A percentile compares a stretch with the other conserved stretches of the same genome.
Evolutionary conservation across 2,329 filamentous ascomycete genomes (phyloP).

Genomic region (Fusarium tupiense): DNA sequence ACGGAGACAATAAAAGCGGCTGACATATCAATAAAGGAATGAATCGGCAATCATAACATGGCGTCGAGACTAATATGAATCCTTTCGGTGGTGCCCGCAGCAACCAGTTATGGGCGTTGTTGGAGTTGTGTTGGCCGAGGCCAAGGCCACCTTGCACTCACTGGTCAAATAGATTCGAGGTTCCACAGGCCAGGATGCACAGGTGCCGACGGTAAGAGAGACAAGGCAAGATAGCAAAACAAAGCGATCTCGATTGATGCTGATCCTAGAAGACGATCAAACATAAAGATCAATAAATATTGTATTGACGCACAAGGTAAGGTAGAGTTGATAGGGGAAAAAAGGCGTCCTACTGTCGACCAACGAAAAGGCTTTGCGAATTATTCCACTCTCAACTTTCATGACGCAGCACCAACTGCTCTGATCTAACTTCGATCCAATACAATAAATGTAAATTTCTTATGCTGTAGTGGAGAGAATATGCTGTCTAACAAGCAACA

Average conservation of each 20-base stretch:
- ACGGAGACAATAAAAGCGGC: constrained; percentile 48
- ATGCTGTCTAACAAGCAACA: neutral
- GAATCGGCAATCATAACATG: constrained; percentile 18
- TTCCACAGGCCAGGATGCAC: constrained; percentile 27
- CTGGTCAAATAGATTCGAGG: constrained; percentile 8
- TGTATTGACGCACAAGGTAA: neutral
- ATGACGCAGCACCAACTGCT: neutral
- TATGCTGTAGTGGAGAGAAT: neutral
- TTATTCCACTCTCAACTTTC: constrained; percentile 25
- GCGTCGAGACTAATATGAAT: constrained; percentile 11
- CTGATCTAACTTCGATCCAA: neutral
- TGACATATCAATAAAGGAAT: constrained; percentile 28
- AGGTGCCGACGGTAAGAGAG: constrained; percentile 1
- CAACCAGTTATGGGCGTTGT: neutral
- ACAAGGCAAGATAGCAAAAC: constrained; percentile 6
- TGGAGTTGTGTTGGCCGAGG: constrained; percentile 14
- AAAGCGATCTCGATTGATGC: constrained; percentile 20
- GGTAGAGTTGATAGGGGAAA: neutral
- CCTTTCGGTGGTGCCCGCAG: constrained; percentile 5
- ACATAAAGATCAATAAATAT: neutral
- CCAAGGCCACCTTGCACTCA: constrained; percentile 34
- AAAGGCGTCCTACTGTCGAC: neutral
- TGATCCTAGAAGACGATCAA: constrained; percentile 32
- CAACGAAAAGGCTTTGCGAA: constrained; percentile 6
- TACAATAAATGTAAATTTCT: neutral